A percentile compares a stretch with the other conserved stretches of the same genome.
phyloP scores from a whole-genome alignment of 495 filamentous ascomycete species.

The Xylaria nigripes region DNA sequence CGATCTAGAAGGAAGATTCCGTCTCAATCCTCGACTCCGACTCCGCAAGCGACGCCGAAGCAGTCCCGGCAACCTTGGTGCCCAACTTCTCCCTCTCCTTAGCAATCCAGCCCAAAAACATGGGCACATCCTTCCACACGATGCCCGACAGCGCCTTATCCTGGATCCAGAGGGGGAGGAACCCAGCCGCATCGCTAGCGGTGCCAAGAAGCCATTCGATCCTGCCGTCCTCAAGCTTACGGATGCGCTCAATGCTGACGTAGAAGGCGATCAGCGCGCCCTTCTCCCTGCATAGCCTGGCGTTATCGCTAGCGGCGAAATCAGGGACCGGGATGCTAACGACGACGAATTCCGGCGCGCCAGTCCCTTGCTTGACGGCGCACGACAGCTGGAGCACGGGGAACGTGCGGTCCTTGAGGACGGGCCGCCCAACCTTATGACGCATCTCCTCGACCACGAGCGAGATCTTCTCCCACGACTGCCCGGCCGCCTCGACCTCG shows the following conservation, averaged over 20 bases:
- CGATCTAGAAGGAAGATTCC: not conserved
- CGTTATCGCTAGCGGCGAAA: conserved; percentile 26
- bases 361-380: conserved; percentile 4
- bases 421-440: conserved; percentile 39
- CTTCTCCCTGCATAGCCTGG: conserved; percentile 28
- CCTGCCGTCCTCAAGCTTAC: conserved; percentile 25
- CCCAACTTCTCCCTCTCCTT: conserved; percentile 25
- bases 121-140: conserved; percentile 63
- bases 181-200: conserved; percentile 58
- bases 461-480: conserved; percentile 41
- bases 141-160: conserved; percentile 54
- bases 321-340: conserved; percentile 47
- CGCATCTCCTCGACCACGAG: conserved; percentile 45
- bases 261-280: conserved; percentile 48
- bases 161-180: conserved; percentile 61
- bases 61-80: not conserved
- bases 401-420: conserved; percentile 49
- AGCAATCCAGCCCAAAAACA: conserved; percentile 56
- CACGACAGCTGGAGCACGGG: conserved; percentile 42
- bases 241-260: conserved; percentile 53
- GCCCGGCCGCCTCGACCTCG: conserved; percentile 30
- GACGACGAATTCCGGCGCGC: conserved; percentile 39
- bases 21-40: not conserved
- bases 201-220: conserved; percentile 65
- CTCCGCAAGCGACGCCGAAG: not conserved